phyloP scores from a whole-genome alignment of 805 yeast genomes.

The Wickerhamiella lipophila region DNA sequence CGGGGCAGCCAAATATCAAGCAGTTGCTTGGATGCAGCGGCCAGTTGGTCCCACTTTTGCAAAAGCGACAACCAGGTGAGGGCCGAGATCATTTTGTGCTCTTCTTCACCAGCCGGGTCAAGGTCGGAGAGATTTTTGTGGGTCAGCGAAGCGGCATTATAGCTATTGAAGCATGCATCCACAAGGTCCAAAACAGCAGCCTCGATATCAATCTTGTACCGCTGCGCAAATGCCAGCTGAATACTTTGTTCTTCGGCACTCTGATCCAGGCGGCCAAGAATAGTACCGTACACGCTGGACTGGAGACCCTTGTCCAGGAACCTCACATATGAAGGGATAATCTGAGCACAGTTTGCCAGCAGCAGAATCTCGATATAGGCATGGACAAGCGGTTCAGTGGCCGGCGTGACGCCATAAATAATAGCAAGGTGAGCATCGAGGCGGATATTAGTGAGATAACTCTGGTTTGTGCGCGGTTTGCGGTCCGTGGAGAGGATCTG shows the following conservation, averaged over 20 bases:
- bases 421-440: constrained; percentile 3
- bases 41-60: constrained; percentile 4
- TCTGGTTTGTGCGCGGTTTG: background rate
- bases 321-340: constrained; percentile 1
- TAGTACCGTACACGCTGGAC: background rate
- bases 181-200: background rate
- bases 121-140: background rate
- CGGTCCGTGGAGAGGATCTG: background rate
- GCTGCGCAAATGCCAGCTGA: background rate
- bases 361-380: constrained; percentile 5
- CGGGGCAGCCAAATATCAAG: constrained; percentile 1
- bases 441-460: background rate
- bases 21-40: background rate
- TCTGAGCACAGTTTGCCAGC: background rate
- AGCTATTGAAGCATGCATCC: background rate
- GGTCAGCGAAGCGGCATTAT: background rate
- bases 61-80: background rate
- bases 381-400: background rate
- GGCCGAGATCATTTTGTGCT: background rate
- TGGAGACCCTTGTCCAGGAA: background rate
- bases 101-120: background rate
- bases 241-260: background rate
- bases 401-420: background rate
- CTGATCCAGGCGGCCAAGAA: background rate
- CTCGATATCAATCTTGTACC: background rate